phyloP scores from a whole-genome alignment of 116 monocot genomes.

The Dioscorea cayenensis region DNA sequence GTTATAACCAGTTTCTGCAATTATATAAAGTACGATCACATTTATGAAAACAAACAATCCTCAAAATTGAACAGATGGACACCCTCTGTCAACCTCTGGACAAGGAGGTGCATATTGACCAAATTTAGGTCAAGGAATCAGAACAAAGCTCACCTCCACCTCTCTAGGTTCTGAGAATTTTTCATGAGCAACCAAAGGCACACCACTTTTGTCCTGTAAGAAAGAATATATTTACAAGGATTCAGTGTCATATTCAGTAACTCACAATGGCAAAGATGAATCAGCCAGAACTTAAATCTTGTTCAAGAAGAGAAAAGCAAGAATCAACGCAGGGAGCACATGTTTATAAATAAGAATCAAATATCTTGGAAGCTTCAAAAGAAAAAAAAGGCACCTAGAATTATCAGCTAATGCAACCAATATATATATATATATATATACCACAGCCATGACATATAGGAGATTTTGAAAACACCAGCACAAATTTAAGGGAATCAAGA shows the following conservation, averaged over 20 bases:
- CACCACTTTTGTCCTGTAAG: slow-evolving; percentile 90
- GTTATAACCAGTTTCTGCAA: slow-evolving; percentile 80
- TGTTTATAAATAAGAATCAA: not conserved
- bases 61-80: not conserved
- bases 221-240: not conserved
- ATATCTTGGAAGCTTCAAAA: not conserved
- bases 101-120: not conserved
- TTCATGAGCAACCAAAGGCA: slow-evolving; percentile 86
- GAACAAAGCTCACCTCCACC: slow-evolving; percentile 61
- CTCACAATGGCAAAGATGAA: not conserved
- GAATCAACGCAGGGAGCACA: not conserved
- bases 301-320: not conserved
- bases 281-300: not conserved
- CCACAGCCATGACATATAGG: not conserved
- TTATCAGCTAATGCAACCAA: too few relatives aligned
- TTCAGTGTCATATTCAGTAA: not conserved
- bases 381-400: too few relatives aligned
- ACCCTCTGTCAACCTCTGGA: not conserved
- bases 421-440: too few relatives aligned
- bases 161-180: slow-evolving; percentile 86
- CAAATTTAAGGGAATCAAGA: not conserved
- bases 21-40: slow-evolving; percentile 4
- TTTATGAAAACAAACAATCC: not conserved
- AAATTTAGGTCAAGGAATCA: not conserved
- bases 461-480: not conserved